Base-by-base conservation (phyloP, 1,284 basidiomycete species). In the Leccinum subrobustum region DNA sequence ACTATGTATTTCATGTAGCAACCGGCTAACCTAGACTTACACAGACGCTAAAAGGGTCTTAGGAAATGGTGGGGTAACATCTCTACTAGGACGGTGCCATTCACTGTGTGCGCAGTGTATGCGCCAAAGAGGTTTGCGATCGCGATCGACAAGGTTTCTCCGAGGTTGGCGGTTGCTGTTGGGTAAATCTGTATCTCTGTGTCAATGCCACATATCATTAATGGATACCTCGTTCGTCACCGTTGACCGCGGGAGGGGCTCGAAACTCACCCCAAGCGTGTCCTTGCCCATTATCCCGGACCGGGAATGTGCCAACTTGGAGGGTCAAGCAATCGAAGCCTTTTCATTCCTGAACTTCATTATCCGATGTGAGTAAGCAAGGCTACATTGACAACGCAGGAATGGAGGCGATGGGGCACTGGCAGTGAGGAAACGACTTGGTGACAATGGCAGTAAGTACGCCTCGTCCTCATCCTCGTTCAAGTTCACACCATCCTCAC, bases 281-380 rank as follows among this genome's bases (percentile, higher is more conserved):
- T 74, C 71, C 20, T 57, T 72, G 8, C 69, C 69, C 5, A 50
- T 25, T 56, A 56, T 73, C 6, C 60, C 63, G 35, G 56, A 58
- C 4, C 31, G 25, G 20, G 44, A 61, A 68, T 72, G 27, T 87
- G 85, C 68, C 71, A 73, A 51, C 25, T 25, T 25, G 25, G 76
- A 84, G 64, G 68, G 76, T 35, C 66, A 77, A 51, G 83, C 74
- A 1, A 68, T 86, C 23, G 75, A 78, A 35, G 86, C 83, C 1
- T 84, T 87, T 67, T 69, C 78, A 6, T 84, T 81, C 74, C 66
- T 87, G 48, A 70, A 70, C 60, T 87, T 83, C 77, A 62, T 85
- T 27, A 63, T 79, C 3, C 64, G 84, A 25, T 25, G 25, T 25
- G 25, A 25, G 25, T 25, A 25, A 25, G 25, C 25, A 25, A 25